phyloP scores from a whole-genome alignment of 805 yeast species.

The Aciculoconidium aculeatum region DNA sequence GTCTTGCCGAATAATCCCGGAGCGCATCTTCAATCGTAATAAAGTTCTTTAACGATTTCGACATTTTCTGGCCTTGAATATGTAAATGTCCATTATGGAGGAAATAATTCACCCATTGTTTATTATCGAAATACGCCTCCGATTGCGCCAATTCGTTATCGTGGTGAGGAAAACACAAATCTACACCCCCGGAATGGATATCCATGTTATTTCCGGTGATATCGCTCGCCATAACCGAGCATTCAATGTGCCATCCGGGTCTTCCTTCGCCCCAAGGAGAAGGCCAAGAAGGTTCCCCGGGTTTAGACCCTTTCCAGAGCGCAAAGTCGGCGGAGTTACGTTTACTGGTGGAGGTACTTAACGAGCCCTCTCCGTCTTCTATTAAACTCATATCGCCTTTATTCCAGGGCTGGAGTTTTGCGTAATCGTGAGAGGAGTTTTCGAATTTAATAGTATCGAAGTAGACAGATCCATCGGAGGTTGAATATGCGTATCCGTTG shows the following conservation, averaged over 20 bases:
- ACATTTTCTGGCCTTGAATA: conserved; percentile 98
- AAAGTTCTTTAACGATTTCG: conserved; percentile 89
- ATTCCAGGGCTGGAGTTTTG: conserved; percentile 98
- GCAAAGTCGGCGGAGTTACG: conserved; percentile 84
- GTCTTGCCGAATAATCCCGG: conserved; percentile 63
- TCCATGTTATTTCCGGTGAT: conserved; percentile 80
- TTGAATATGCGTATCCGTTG: conserved; percentile 79
- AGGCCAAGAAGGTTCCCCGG: conserved; percentile 95
- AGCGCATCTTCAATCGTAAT: conserved; percentile 92
- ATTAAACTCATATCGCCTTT: conserved; percentile 81
- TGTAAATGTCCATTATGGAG: conserved; percentile 96
- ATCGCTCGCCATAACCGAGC: conserved; percentile 97
- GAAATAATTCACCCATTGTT: conserved; percentile 96
- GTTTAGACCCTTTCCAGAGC: conserved; percentile 91
- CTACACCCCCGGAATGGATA: conserved; percentile 95
- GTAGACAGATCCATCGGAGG: conserved; percentile 91
- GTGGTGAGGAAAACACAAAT: conserved; percentile 97
- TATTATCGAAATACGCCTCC: conserved; percentile 83
- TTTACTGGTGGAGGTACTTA: conserved; percentile 52
- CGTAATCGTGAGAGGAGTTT: conserved; percentile 70
- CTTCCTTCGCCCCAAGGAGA: conserved; percentile 97
- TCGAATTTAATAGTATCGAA: conserved; percentile 87
- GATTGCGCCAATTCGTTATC: conserved; percentile 97
- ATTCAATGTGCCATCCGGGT: conserved; percentile 99
- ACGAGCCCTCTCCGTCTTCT: conserved; percentile 92